Base-by-base conservation (phyloP, 441 rosid genomes). In the Erysimum cheiri region DNA sequence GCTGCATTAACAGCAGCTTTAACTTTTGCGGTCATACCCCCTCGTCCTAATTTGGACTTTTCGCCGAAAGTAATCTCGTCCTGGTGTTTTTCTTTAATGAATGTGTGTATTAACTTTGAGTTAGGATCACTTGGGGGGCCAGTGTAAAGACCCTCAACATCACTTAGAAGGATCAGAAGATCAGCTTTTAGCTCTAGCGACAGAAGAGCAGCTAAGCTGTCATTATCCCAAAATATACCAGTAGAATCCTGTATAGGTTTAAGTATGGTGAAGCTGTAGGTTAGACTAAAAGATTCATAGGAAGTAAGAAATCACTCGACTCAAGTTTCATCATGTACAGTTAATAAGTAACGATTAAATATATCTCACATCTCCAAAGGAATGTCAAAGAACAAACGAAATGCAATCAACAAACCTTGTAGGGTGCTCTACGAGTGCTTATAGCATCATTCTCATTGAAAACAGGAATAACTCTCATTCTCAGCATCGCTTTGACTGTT, bases 151-250 rank as follows among this genome's bases (percentile, higher is more conserved):
- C 99, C 98, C 47, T 88, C 98, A n/a, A 96, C 98, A 72, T 92
- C 99, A 82, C 99, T 96, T 77, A 95, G 79, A 52, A 95, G 83
- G 67, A 95, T 72, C 69, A 95, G 87, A 73, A 95, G 96, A 82
- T 95, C 99, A 26, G 99, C 99, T 58, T 92, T 83, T 54, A 95
- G 85, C 83, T 95, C 97, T 80, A 95, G 70, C 28, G 99, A 94
- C 50, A 95, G 78, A 64, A 95, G 80, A 72, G 93, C 98, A 28
- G 99, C 96, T 79, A 95, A 88, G 76, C 99, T 95, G 78, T 95
- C 99, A 75, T 95, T 95, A 75, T 95, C 99, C 99, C 99, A 95
- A 73, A 95, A 95, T 79, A 95, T 95, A 71, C 99, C 99, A 69
- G 97, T 92, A 53, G 96, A 84, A 83, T 95, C 99, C 99, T 95